Conservation (phyloP, 2,329 filamentous ascomycete species). For the Cryphonectria naterciae region DNA sequence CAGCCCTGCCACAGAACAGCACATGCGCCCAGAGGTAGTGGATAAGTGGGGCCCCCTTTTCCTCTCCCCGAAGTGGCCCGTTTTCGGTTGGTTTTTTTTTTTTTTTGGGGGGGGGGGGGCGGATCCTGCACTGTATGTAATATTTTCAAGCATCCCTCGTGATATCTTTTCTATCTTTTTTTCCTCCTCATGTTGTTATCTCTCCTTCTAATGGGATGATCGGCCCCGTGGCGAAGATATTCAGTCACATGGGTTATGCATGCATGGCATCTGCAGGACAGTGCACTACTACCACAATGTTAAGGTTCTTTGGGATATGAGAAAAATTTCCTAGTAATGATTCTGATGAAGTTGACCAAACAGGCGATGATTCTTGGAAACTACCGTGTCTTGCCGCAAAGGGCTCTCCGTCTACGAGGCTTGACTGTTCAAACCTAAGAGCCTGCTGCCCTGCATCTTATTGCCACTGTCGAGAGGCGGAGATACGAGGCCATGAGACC, state of each 20-base stretch:
- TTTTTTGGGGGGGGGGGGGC: neutral
- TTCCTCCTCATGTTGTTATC: neutral
- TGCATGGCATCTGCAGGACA: neutral
- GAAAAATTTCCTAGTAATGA: neutral
- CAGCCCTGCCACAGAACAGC: no score
- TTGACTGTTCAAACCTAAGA: neutral
- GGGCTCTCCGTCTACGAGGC: neutral
- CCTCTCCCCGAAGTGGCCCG: constrained; percentile 14
- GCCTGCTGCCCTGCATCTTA: neutral
- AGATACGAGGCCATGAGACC: neutral
- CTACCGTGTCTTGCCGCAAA: no score
- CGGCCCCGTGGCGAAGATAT: neutral
- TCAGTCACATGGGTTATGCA: neutral
- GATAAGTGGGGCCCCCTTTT: constrained; percentile 14
- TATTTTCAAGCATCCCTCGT: neutral
- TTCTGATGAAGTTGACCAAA: neutral
- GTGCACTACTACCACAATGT: neutral
- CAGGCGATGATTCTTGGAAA: neutral
- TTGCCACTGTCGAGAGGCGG: neutral
- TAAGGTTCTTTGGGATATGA: neutral
- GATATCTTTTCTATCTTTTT: neutral
- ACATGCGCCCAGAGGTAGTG: constrained; percentile 14
- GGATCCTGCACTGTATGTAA: neutral
- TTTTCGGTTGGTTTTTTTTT: neutral
- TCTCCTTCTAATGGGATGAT: neutral